Evolutionary conservation across 2,329 filamentous ascomycete species (phyloP).

Genomic region (Calonectria montana): DNA sequence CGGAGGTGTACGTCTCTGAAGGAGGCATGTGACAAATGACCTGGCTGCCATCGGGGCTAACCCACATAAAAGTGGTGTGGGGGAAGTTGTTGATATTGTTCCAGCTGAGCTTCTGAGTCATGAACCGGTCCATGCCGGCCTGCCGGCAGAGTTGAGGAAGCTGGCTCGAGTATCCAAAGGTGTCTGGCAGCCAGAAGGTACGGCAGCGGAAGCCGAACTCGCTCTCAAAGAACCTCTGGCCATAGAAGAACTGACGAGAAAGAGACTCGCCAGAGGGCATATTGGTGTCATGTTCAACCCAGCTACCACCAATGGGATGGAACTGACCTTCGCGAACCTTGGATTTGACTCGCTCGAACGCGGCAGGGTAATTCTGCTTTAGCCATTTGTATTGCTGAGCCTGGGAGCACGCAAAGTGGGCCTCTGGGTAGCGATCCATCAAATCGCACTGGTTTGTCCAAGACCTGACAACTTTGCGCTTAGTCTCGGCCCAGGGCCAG

Average conservation of each 20-base stretch:
- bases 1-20: conserved; percentile 93
- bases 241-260: conserved; percentile 93
- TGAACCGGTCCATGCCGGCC: conserved; percentile 95
- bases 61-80: conserved; percentile 99
- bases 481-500: conserved; percentile 98
- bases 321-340: conserved; percentile 93
- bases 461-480: conserved; percentile 93
- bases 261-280: conserved; percentile 95
- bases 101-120: conserved; percentile 99
- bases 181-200: conserved; percentile 98
- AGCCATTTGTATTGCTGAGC: conserved; percentile 99
- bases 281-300: conserved; percentile 99
- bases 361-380: conserved; percentile 86
- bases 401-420: conserved; percentile 91
- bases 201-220: conserved; percentile 88
- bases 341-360: conserved; percentile 89
- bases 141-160: conserved; percentile 92
- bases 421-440: conserved; percentile 94
- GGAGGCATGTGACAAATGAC: conserved; percentile 98
- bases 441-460: conserved; percentile 98
- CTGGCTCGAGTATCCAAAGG: conserved; percentile 96
- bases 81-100: conserved; percentile 99
- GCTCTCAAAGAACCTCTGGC: conserved; percentile 93
- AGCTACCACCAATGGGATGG: conserved; percentile 95
- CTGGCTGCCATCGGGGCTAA: conserved; percentile 93